Evolutionary conservation across 495 filamentous ascomycete species (phyloP).

Genomic region (Aspergillus leporis): DNA sequence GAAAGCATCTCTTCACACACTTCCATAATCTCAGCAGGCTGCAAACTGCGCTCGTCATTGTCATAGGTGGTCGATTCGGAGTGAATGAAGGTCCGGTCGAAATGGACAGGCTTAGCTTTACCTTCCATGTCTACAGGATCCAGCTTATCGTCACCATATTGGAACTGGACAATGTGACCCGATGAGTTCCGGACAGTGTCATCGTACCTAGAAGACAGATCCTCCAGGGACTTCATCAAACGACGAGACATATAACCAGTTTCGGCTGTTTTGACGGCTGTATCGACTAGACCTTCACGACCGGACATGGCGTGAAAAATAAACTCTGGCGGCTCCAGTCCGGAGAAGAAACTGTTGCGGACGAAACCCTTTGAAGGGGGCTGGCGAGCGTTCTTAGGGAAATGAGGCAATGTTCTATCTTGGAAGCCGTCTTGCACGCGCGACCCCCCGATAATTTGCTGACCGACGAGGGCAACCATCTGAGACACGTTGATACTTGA

Average conservation of each 20-base stretch:
- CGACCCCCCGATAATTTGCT: conserved; percentile 92
- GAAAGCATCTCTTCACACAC: conserved; percentile 64
- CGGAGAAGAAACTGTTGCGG: conserved; percentile 93
- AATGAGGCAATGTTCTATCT: conserved; percentile 90
- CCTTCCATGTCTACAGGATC: conserved; percentile 99
- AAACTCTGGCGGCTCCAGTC: conserved; percentile 87
- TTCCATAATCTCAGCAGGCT: conserved; percentile 70
- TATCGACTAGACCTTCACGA: conserved; percentile 98
- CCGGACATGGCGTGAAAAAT: conserved; percentile 98
- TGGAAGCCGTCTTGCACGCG: conserved; percentile 97
- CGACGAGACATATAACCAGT: conserved; percentile 99
- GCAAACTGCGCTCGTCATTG: conserved; percentile 68
- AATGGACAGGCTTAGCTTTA: conserved; percentile 87
- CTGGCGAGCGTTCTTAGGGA: conserved; percentile 86
- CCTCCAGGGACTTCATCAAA: conserved; percentile 96
- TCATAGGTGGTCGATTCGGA: conserved; percentile 74
- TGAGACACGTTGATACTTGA: conserved; percentile 98
- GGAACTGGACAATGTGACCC: conserved; percentile 87
- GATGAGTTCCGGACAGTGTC: conserved; percentile 89
- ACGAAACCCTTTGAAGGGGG: conserved; percentile 97
- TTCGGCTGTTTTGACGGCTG: conserved; percentile 98
- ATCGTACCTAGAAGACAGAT: conserved; percentile 89
- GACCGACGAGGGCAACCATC: conserved; percentile 96
- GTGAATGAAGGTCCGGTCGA: conserved; percentile 89
- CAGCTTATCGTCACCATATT: conserved; percentile 92